Percentiles rank a stretch among this genome's conserved stretches.
phyloP scores from a whole-genome alignment of 495 filamentous ascomycete genomes.

The Neurospora sublineolata region DNA sequence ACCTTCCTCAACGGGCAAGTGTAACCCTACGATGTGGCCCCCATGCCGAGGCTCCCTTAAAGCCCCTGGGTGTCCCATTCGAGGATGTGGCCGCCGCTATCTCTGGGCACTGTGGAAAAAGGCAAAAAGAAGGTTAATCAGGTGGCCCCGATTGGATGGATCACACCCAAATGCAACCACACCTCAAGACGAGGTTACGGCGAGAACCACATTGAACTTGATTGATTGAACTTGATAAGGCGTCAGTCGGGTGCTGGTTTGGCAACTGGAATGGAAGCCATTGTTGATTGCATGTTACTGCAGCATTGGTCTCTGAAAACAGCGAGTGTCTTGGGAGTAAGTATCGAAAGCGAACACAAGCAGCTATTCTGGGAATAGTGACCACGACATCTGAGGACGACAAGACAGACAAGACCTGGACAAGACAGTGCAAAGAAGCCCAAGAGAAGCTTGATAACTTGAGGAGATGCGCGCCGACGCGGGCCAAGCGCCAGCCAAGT shows the following conservation, averaged over 20 bases:
- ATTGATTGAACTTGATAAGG: neutral
- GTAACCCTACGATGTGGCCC: neutral
- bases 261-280: neutral
- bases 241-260: neutral
- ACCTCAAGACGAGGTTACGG: neutral
- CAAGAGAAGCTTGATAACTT: neutral
- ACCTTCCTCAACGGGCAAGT: neutral
- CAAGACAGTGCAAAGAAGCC: neutral
- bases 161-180: neutral
- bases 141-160: neutral
- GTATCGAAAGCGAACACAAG: neutral
- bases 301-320: neutral
- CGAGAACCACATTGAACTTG: neutral
- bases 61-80: neutral
- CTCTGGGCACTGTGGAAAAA: neutral
- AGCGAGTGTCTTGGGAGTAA: neutral
- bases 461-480: neutral
- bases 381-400: neutral
- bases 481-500: neutral
- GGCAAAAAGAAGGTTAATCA: neutral
- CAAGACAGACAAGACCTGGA: neutral
- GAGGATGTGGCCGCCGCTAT: neutral
- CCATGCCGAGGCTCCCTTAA: neutral
- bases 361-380: neutral
- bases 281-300: neutral